Base-by-base conservation (phyloP, 1,139 yeast species). In the Debaryomyces robertsiae region DNA sequence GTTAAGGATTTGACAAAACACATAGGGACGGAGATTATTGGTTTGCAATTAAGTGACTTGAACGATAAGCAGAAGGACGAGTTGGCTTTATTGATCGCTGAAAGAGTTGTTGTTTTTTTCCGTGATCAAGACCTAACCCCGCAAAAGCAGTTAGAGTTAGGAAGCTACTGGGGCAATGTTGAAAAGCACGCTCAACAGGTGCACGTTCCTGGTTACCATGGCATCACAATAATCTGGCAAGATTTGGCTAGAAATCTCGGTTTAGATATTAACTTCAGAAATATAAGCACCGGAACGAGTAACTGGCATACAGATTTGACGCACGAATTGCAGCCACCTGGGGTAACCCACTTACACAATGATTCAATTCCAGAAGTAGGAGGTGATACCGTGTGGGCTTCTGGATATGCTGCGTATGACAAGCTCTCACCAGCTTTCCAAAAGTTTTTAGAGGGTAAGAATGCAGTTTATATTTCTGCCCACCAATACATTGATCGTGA, bases 11-110 rank as follows among this genome's bases (percentile, higher is more conserved):
- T 75, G 47, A 73, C 80, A 37, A 73, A 69, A 44, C 70, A 73
- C 44, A 60, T 76, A 45, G 83, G 82, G 43, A 76, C 81, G n/a
- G 82, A 77, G 53, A 65, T 79, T 52, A 71, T 74, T 38, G 82
- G 81, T 2, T 57, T 78, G 40, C 82, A 79, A 57, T 59, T 78
- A 42, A 58, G 61, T 13, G 79, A 77, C 28, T 65, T 79, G 46
- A 65, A 54, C 42, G 77, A 77, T 48, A 55, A 77, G 51, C 83
- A 78, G 49, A 69, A 66, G 47, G 82, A 77, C 50, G 84, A 70
- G 47, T 66, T 70, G 55, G 75, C 75, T 7, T 56, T 69, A 29
- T 62, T 70, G 48, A 55, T 69, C 39, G 75, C 73, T 27, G 75
- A 69, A 46, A 59, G 75, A 52, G 69, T 67, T 9, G 75, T 69